These are phyloP conservation scores for Lagenaria siceraria DNA, from an alignment of 306 rosid genomes.

Conservation along the genomic window DNA sequence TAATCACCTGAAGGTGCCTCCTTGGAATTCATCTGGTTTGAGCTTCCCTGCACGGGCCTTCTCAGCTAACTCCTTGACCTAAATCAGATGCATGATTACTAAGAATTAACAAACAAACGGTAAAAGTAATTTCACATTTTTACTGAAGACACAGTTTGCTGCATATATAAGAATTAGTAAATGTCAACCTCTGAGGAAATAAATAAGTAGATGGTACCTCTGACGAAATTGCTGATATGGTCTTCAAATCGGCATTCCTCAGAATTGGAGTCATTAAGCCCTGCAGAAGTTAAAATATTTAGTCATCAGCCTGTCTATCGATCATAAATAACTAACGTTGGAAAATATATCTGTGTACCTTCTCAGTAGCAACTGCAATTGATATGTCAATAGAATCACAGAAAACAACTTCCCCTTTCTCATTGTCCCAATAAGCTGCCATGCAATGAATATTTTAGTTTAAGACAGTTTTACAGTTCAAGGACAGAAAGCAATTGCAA, in stretches of 20 bases:
- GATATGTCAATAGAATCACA: conserved; percentile 73
- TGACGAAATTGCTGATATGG: conserved; percentile 64
- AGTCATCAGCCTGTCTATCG: conserved; percentile 11
- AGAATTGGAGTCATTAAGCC: conserved; percentile 96
- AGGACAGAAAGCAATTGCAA: background rate
- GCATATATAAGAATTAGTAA: background rate
- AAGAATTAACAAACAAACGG: background rate
- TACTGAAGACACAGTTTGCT: background rate
- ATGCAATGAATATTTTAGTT: conserved; percentile 12
- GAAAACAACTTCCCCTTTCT: conserved; percentile 53
- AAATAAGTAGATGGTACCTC: conserved; percentile 45
- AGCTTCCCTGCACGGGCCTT: conserved; percentile 89
- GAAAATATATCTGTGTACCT: conserved; percentile 32
- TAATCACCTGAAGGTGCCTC: conserved; percentile 90
- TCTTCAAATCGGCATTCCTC: conserved; percentile 87
- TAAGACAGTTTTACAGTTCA: background rate
- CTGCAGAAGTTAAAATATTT: conserved; percentile 30
- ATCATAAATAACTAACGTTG: conserved; percentile 10
- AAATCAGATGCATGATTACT: conserved; percentile 5
- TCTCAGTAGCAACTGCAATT: conserved; percentile 94
- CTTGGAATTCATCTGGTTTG: conserved; percentile 83
- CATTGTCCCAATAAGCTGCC: conserved; percentile 79
- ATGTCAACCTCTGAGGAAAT: background rate
- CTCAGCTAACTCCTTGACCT: conserved; percentile 88
- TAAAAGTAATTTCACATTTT: background rate